phyloP scores from a whole-genome alignment of 225 moss, liverwort and hornwort species.

The Rhytidiadelphus loreus region DNA sequence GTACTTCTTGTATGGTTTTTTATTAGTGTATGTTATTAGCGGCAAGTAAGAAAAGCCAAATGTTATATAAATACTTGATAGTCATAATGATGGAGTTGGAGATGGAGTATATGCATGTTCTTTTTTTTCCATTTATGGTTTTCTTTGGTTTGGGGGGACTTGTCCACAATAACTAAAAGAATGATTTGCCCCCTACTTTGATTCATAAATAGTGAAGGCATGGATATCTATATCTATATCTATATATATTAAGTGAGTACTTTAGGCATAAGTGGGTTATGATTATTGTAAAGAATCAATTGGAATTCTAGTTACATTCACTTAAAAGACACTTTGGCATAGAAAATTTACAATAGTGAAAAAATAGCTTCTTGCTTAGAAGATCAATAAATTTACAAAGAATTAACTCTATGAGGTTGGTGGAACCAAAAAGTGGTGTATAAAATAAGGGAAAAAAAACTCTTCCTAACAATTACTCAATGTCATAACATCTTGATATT shows the following conservation, averaged over 20 bases:
- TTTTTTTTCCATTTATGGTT: not conserved
- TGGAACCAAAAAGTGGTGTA: no score
- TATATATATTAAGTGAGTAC: not conserved
- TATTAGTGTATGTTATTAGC: not conserved
- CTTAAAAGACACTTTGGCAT: not conserved
- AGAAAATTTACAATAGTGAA: not conserved
- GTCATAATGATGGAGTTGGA: not conserved
- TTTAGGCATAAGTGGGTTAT: no score
- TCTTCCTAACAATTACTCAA: not conserved
- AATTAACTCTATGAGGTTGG: not conserved
- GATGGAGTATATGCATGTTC: not conserved
- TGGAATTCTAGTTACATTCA: not conserved
- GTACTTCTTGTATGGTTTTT: accelerated
- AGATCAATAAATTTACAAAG: not conserved
- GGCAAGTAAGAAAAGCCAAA: not conserved
- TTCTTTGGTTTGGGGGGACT: not conserved
- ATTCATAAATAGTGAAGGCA: not conserved
- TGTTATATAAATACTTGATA: not conserved
- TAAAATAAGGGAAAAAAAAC: not conserved
- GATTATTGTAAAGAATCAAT: not conserved
- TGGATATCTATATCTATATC: no score
- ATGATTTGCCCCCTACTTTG: not conserved
- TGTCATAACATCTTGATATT: not conserved
- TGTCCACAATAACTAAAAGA: not conserved
- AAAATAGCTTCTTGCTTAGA: not conserved